These are phyloP conservation scores for Ceratocystis variospora DNA, from an alignment of 2,329 filamentous ascomycete species.

Conservation along the genomic window DNA sequence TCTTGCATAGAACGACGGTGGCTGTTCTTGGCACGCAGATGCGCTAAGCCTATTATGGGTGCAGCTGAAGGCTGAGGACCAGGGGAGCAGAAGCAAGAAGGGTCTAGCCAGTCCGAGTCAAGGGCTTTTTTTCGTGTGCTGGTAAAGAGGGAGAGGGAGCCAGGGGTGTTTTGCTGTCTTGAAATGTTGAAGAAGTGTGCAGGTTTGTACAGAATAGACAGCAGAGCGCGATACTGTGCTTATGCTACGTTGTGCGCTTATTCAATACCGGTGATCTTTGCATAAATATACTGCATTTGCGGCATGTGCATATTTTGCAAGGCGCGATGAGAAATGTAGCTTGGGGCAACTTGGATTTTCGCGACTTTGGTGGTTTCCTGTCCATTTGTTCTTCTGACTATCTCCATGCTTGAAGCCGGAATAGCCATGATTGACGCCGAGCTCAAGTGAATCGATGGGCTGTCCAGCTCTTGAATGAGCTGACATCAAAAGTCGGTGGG, in stretches of 20 bases:
- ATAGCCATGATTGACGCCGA: too few species aligned
- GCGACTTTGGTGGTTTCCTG: too few species aligned
- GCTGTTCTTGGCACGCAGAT: neutral
- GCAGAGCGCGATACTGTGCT: too few species aligned
- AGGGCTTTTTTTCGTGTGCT: neutral
- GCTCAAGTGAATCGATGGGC: neutral
- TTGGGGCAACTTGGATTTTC: too few species aligned
- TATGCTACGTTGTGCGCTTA: too few species aligned
- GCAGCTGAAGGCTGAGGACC: neutral
- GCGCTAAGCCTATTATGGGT: neutral
- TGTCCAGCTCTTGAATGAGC: neutral
- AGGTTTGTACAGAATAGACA: too few species aligned
- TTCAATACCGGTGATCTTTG: neutral
- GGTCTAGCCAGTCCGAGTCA: neutral
- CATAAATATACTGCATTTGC: neutral
- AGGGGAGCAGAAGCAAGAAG: neutral
- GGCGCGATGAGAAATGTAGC: too few species aligned
- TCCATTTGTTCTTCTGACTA: too few species aligned
- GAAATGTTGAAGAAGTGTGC: too few species aligned
- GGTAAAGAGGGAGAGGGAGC: neutral
- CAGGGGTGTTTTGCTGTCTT: too few species aligned
- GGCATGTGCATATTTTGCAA: too few species aligned
- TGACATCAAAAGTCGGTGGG: neutral
- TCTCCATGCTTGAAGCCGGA: too few species aligned
- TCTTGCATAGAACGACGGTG: neutral